Conservation (phyloP, 2,329 filamentous ascomycete genomes). For the Albifimbria verrucaria region DNA sequence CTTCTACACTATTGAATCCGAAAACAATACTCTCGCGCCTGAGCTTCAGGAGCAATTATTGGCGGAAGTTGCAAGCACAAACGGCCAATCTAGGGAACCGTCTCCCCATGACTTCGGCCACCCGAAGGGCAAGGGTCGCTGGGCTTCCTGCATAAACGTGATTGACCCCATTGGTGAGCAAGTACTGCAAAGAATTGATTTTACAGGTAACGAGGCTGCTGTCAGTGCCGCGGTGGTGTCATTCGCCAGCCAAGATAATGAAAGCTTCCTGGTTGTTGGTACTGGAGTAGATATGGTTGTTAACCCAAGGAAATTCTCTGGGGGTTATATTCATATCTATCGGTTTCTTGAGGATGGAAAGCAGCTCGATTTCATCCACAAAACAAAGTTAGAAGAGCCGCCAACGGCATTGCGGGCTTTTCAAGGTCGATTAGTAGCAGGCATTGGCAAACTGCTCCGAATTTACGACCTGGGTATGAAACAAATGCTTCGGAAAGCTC, state of each 20-base stretch:
- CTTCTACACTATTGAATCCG: slow-evolving; percentile 92
- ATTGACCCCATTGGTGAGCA: slow-evolving; percentile 80
- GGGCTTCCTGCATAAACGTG: slow-evolving; percentile 93
- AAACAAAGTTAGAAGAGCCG: slow-evolving; percentile 84
- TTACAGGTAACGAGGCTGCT: slow-evolving; percentile 88
- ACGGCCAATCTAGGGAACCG: slow-evolving; percentile 68
- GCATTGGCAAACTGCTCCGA: slow-evolving; percentile 73
- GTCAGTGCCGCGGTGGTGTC: slow-evolving; percentile 80
- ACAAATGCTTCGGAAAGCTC: slow-evolving; percentile 83
- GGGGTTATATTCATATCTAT: slow-evolving; percentile 90
- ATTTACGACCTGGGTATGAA: slow-evolving; percentile 89
- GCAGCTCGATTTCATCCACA: slow-evolving; percentile 90
- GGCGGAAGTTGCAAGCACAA: slow-evolving; percentile 65
- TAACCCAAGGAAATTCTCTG: slow-evolving; percentile 69
- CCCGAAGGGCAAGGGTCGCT: slow-evolving; percentile 76
- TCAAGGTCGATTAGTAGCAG: slow-evolving; percentile 79
- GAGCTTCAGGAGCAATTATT: slow-evolving; percentile 74
- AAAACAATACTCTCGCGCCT: slow-evolving; percentile 85
- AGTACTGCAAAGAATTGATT: slow-evolving; percentile 74
- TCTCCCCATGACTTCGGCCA: slow-evolving; percentile 86
- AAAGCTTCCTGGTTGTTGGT: slow-evolving; percentile 89
- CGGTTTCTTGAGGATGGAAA: slow-evolving; percentile 84
- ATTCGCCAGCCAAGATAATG: slow-evolving; percentile 85
- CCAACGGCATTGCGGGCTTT: slow-evolving; percentile 83
- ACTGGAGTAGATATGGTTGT: slow-evolving; percentile 88